Evolutionary conservation across 305 asterid species (phyloP).

Genomic region (Plantago lanceolata): DNA sequence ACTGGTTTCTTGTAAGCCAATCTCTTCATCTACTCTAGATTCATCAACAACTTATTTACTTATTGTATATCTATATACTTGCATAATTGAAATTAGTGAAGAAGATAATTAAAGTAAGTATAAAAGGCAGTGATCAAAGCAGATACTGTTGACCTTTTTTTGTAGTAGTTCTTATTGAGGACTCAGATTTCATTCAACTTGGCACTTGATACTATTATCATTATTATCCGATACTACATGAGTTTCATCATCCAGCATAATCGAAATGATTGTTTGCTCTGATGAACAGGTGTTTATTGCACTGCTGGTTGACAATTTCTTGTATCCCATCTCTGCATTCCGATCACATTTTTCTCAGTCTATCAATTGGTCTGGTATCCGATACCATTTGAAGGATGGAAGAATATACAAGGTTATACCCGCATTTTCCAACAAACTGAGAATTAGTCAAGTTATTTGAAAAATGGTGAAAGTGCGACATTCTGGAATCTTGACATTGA

Average conservation of each 20-base stretch:
- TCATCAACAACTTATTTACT: neutral
- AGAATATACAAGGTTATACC: constrained; percentile 58
- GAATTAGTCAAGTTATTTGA: neutral
- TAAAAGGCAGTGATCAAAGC: neutral
- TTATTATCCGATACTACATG: no score
- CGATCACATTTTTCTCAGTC: constrained; percentile 90
- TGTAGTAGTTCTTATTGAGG: neutral
- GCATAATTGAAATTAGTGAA: neutral
- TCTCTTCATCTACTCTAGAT: constrained; percentile 5
- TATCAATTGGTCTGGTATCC: constrained; percentile 95
- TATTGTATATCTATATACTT: neutral
- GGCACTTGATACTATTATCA: no score
- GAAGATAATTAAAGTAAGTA: neutral
- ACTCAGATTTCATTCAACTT: neutral
- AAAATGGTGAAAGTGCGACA: neutral
- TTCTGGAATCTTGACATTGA: constrained; percentile 4
- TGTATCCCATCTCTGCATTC: constrained; percentile 81
- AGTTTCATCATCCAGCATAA: constrained; percentile 12
- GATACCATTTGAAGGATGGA: constrained; percentile 86
- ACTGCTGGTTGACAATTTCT: constrained; percentile 85
- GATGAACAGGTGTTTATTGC: constrained; percentile 83
- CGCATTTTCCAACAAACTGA: neutral
- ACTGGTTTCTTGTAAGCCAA: constrained; percentile 89
- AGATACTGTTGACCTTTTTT: neutral
- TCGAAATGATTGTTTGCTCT: constrained; percentile 23